phyloP scores from a whole-genome alignment of 2,329 filamentous ascomycete genomes.

The Diaporthe amygdali region DNA sequence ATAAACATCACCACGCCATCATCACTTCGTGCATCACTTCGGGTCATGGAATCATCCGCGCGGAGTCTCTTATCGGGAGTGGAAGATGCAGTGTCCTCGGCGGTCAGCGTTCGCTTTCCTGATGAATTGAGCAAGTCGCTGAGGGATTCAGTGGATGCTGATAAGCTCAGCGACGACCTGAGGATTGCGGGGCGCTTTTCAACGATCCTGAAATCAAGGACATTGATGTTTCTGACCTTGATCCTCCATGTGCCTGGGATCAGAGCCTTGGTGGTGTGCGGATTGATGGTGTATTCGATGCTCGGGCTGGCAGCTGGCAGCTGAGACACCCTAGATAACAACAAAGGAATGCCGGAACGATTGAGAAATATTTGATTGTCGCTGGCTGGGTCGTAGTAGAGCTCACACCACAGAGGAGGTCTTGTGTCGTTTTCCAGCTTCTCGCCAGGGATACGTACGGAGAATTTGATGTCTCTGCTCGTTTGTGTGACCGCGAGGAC shows the following conservation, averaged over 20 bases:
- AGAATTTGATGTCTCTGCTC: constrained; percentile 64
- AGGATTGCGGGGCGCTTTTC: constrained; percentile 55
- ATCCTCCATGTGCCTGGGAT: constrained; percentile 64
- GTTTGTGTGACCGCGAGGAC: constrained; percentile 67
- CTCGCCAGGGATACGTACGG: constrained; percentile 59
- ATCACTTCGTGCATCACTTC: constrained; percentile 42
- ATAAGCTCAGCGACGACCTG: constrained; percentile 35
- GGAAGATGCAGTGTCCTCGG: constrained; percentile 42
- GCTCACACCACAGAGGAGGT: constrained; percentile 62
- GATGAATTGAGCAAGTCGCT: constrained; percentile 47
- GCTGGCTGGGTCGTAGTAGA: constrained; percentile 65
- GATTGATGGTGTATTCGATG: constrained; percentile 42
- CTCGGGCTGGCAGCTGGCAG: constrained; percentile 41
- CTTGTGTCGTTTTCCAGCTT: constrained; percentile 46
- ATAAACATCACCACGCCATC: constrained; percentile 63
- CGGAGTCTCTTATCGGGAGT: constrained; percentile 49
- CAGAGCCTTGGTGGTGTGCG: constrained; percentile 50
- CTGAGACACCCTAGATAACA: constrained; percentile 51
- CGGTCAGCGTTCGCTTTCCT: constrained; percentile 55
- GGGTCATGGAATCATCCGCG: constrained; percentile 30
- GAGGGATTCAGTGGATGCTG: constrained; percentile 27
- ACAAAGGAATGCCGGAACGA: constrained; percentile 59
- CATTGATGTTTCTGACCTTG: constrained; percentile 51
- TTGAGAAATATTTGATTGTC: constrained; percentile 64
- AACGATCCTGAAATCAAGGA: constrained; percentile 63